A percentile compares a stretch with the other conserved stretches of the same genome.
phyloP scores from a whole-genome alignment of 352 stramenopile species.

The Globisporangium barbulae region DNA sequence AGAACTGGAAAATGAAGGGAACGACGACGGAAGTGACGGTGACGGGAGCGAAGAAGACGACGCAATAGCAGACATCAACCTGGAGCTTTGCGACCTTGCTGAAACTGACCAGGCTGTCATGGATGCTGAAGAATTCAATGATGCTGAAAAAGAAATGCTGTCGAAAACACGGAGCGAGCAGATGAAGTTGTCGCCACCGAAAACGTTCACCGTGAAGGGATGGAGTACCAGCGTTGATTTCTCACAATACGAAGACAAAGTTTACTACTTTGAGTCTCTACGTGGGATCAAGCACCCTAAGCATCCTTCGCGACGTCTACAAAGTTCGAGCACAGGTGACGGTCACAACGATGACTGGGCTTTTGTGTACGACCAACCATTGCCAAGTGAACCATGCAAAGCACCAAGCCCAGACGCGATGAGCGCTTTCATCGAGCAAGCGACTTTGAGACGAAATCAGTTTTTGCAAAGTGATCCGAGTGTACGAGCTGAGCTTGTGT shows the following conservation, averaged over 20 bases:
- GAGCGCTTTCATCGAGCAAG: constrained; percentile 28
- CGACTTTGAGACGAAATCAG: constrained; percentile 12
- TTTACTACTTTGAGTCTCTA: constrained; percentile 17
- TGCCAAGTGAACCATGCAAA: constrained; percentile 20
- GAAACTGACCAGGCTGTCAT: not conserved
- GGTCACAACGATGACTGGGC: not conserved
- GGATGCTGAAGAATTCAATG: not conserved
- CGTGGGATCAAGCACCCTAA: constrained; percentile 18
- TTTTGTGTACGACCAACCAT: constrained; percentile 16
- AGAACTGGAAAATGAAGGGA: constrained; percentile 22
- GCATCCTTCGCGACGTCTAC: constrained; percentile 21
- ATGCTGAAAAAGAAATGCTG: not conserved
- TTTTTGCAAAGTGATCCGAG: constrained; percentile 40
- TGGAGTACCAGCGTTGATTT: constrained; percentile 5
- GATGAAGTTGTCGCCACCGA: constrained; percentile 2
- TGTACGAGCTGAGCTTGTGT: constrained; percentile 44
- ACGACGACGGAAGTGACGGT: constrained; percentile 42
- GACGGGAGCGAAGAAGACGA: constrained; percentile 29
- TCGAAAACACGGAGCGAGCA: not conserved
- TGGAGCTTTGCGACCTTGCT: constrained; percentile 7
- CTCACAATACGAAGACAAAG: constrained; percentile 12
- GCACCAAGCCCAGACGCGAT: constrained; percentile 12
- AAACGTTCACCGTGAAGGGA: constrained; percentile 7
- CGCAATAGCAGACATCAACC: constrained; percentile 1
- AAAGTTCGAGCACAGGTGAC: not conserved